Percentiles rank a stretch among this genome's conserved stretches.
Conservation (phyloP, 2,329 filamentous ascomycete genomes). For the Penicillium sp. region DNA sequence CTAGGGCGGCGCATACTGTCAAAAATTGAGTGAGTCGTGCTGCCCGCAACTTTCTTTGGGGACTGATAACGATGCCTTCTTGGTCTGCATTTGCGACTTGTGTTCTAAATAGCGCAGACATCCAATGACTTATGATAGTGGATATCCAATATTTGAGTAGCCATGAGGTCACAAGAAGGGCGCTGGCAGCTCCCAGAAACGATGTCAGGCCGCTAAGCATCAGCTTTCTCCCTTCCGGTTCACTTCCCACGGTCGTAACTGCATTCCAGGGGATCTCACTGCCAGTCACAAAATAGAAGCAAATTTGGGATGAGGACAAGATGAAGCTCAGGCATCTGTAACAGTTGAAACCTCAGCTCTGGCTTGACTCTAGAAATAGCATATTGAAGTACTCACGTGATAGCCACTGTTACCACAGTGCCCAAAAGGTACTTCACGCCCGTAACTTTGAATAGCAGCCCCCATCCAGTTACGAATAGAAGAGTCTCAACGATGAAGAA, state of each 20-base stretch:
- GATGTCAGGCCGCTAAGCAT: constrained; percentile 32
- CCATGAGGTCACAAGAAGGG: constrained; percentile 24
- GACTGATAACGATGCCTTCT: constrained; percentile 11
- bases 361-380: too few relatives aligned
- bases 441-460: constrained; percentile 22
- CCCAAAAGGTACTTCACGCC: constrained; percentile 18
- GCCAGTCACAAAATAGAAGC: constrained; percentile 34
- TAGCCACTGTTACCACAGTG: constrained; percentile 13
- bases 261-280: constrained; percentile 34
- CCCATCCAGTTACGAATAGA: constrained; percentile 21
- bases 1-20: constrained; percentile 15
- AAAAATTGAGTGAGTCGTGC: constrained; percentile 11
- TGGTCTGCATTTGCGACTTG: constrained; percentile 14
- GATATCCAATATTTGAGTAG: constrained; percentile 19
- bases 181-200: constrained; percentile 20
- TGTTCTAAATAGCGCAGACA: constrained; percentile 21
- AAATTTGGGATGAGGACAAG: constrained; percentile 29
- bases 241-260: constrained; percentile 28
- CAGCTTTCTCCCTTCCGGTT: constrained; percentile 30
- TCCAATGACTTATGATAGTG: constrained; percentile 20
- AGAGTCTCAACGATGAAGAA: constrained; percentile 31
- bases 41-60: background rate
- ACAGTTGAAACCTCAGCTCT: background rate
- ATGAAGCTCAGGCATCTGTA: constrained; percentile 22
- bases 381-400: constrained; percentile 21